phyloP scores from a whole-genome alignment of 352 stramenopile species.

The Phytophthora quininea region DNA sequence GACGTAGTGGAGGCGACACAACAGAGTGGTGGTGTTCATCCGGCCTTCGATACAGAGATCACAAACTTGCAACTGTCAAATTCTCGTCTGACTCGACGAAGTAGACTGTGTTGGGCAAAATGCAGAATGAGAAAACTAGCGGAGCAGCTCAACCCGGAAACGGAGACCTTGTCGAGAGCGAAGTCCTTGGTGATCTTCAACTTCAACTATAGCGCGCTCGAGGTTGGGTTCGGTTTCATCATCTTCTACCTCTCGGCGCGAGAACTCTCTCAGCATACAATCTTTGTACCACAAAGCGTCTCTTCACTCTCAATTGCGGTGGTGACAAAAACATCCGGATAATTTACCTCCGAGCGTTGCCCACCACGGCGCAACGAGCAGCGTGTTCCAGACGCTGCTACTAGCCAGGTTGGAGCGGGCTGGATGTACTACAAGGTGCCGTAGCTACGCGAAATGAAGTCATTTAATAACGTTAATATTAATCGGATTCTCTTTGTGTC shows the following conservation, averaged over 20 bases:
- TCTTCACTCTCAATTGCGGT: too few species aligned
- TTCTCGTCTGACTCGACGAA: too few species aligned
- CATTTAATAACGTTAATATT: not conserved
- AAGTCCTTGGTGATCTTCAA: too few species aligned
- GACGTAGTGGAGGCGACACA: too few species aligned
- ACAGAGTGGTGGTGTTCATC: too few species aligned
- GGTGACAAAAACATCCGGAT: not conserved
- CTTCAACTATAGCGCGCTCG: not conserved
- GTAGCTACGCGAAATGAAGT: not conserved
- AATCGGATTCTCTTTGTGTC: not conserved
- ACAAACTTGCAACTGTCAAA: too few species aligned
- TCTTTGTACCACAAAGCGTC: too few species aligned
- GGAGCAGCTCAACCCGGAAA: too few species aligned
- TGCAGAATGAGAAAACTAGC: too few species aligned
- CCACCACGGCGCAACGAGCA: not conserved
- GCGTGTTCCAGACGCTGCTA: not conserved
- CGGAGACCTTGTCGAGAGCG: too few species aligned
- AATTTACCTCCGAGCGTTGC: not conserved
- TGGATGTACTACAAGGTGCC: not conserved
- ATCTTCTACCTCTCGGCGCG: not conserved
- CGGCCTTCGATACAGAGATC: too few species aligned
- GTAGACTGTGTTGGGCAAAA: too few species aligned
- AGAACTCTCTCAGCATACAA: not conserved
- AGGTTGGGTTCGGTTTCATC: not conserved
- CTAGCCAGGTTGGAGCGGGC: not conserved